A percentile compares a stretch with the other conserved stretches of the same genome.
These are phyloP conservation scores for Diplodia intermedia DNA, from an alignment of 2,329 filamentous ascomycete genomes.

Conservation along the genomic window DNA sequence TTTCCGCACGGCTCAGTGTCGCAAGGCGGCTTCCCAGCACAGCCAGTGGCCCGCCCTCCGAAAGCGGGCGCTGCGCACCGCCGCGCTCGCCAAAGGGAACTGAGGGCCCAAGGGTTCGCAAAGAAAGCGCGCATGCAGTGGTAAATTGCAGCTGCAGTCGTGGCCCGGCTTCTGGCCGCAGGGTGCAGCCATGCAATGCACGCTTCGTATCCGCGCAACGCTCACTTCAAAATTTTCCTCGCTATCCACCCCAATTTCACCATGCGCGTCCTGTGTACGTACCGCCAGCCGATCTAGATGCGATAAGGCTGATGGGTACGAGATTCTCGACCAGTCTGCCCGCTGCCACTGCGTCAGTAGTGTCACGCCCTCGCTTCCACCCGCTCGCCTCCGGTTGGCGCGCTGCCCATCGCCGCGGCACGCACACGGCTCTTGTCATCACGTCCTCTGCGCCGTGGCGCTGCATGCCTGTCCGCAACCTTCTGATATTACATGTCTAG, in stretches of 20 bases:
- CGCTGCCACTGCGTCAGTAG: background rate
- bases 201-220: slow-evolving; percentile 7
- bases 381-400: slow-evolving; percentile 11
- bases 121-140: background rate
- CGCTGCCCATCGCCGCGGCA: background rate
- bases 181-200: background rate
- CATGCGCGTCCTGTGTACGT: background rate
- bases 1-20: slow-evolving; percentile 15
- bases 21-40: slow-evolving; percentile 4
- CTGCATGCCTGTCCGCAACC: background rate
- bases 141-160: background rate
- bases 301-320: slow-evolving; percentile 28
- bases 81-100: background rate
- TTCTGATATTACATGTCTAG: slow-evolving; percentile 24
- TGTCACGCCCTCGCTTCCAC: slow-evolving; percentile 9
- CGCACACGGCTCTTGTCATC: too few species aligned
- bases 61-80: background rate
- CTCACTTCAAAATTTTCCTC: background rate
- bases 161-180: background rate
- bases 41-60: background rate
- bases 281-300: slow-evolving; percentile 2
- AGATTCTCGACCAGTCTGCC: slow-evolving; percentile 12
- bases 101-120: background rate
- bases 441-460: slow-evolving; percentile 1
- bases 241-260: background rate